phyloP scores from a whole-genome alignment of 139 green algal genomes.

The Coelastrella sp. region DNA sequence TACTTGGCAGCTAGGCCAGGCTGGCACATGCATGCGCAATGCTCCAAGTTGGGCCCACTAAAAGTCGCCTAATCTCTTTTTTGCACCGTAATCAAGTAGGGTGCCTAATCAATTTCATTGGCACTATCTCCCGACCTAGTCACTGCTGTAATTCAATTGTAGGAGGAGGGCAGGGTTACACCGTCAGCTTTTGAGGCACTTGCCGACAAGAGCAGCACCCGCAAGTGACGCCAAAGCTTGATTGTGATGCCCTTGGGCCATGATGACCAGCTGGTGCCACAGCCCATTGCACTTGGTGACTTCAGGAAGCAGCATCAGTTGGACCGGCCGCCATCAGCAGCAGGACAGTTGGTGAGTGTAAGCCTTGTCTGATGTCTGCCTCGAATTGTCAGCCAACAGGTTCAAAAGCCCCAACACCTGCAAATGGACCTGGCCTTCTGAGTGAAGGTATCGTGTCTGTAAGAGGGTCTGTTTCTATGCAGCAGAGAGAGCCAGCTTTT shows the following conservation, averaged over 20 bases:
- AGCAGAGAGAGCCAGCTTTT: too few species aligned
- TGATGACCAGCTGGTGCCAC: background rate
- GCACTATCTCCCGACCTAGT: background rate
- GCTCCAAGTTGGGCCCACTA: background rate
- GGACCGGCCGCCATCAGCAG: background rate
- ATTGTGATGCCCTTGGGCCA: slow-evolving; percentile 13
- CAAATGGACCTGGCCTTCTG: too few species aligned
- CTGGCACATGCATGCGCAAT: background rate
- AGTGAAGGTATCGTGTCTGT: too few species aligned
- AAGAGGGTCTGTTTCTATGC: background rate
- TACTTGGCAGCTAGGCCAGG: too few species aligned
- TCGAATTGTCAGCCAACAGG: too few species aligned
- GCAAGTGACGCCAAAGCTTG: slow-evolving; percentile 44
- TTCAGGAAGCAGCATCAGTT: slow-evolving; percentile 43
- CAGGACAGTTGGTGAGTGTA: background rate
- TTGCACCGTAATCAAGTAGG: background rate
- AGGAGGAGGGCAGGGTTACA: background rate
- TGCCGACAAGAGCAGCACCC: slow-evolving; percentile 13
- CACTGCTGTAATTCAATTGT: background rate
- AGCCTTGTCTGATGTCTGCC: background rate
- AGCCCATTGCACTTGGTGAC: slow-evolving; percentile 16
- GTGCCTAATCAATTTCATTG: too few species aligned
- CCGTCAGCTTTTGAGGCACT: slow-evolving; percentile 34
- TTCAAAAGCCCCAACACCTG: too few species aligned
- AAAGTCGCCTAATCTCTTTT: background rate